These are phyloP conservation scores for Diplodia intermedia DNA, from an alignment of 2,329 filamentous ascomycete genomes.

Conservation along the genomic window DNA sequence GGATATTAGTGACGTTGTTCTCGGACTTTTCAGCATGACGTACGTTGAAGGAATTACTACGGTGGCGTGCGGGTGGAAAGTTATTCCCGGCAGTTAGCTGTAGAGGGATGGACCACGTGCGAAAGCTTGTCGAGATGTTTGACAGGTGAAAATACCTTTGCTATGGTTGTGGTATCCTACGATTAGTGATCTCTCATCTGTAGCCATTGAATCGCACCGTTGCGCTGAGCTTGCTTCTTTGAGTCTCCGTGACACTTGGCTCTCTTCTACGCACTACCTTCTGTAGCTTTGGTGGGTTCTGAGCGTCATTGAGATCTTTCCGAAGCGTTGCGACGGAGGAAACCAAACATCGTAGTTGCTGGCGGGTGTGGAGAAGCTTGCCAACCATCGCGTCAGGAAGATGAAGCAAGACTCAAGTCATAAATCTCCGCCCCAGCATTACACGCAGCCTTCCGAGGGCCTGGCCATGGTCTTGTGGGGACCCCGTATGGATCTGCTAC, in stretches of 20 bases:
- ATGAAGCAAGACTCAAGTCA: neutral
- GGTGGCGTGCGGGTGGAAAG: neutral
- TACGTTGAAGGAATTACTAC: neutral
- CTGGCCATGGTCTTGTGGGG: neutral
- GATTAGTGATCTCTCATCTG: too few relatives aligned
- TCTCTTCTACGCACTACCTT: too few relatives aligned
- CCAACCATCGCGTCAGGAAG: neutral
- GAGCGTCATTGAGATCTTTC: neutral
- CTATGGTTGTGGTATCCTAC: too few relatives aligned
- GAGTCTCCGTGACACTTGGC: too few relatives aligned
- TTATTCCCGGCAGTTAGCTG: too few relatives aligned
- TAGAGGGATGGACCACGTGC: neutral
- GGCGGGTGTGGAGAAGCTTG: neutral
- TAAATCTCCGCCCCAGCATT: neutral
- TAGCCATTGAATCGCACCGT: too few relatives aligned
- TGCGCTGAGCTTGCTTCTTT: too few relatives aligned
- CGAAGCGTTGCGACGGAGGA: neutral
- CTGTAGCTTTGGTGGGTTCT: neutral
- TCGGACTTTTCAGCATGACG: neutral
- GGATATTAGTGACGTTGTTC: neutral
- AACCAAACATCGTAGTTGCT: neutral
- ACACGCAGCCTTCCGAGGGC: neutral
- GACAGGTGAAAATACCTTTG: too few relatives aligned
- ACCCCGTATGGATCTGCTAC: neutral
- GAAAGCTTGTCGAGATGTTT: too few relatives aligned